Evolutionary conservation across 768 basidiomycete genomes (phyloP), one percentile per base, ranked within the genome.

Genomic region (Tulasnella calospora): DNA sequence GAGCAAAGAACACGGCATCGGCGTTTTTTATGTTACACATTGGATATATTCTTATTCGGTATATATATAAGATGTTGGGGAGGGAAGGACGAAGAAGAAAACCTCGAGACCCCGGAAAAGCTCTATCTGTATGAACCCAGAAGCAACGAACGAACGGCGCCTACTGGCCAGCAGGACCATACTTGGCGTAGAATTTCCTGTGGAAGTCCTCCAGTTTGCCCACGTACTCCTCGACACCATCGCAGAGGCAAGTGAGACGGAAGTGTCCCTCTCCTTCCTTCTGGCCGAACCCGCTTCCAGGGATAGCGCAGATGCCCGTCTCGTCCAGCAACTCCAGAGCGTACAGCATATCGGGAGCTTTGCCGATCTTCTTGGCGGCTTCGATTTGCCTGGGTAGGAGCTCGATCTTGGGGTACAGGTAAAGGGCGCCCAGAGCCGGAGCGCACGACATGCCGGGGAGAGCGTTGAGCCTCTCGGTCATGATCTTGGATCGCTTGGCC

Each of bases 231-330:
- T 97, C 96, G 23, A 95, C 94, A 55, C 94, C 95, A 2, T 95
- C 96, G 82, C 96, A 98, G 81, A 99, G 85, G 82, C 97, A 98
- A 10, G 98, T 99, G 83, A 98, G 85, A 46, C 97, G 87, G 83
- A 98, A 92, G 85, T 99, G 97, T 85, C 90, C 91, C 82, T 96
- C 92, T 35, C 93, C 95, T 73, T 92, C 91, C 85, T 88, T 92
- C 86, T 98, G 96, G 6, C 96, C 96, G 83, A 99, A 99, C 0
- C 97, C 97, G 71, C 91, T 92, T 0, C 97, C 97, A 7, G 96
- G 94, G 6, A 98, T 94, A 30, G 94, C 93, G 82, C 96, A 98
- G 80, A 99, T 98, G 6, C 95, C 95, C 0, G 95, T 96, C 84
- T 89, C 88, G 80, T 97, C 94, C 74, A 99, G 87, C 73, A 99